Conservation (phyloP, 441 rosid species). For the Bocquillonia castaneifolia region DNA sequence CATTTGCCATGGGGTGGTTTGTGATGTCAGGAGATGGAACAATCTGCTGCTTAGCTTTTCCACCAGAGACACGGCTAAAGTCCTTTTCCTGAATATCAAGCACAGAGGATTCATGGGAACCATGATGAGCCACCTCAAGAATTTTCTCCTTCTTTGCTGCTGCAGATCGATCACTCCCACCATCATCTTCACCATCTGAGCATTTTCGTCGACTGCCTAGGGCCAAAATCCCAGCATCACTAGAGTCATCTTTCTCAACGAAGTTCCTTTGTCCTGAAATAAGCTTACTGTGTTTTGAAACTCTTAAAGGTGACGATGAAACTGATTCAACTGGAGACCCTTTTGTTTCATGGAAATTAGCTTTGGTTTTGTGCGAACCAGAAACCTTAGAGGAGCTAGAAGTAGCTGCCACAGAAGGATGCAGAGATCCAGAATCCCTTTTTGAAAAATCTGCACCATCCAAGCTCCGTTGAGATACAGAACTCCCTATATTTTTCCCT, state of each 20-base stretch:
- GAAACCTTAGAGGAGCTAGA: conserved; percentile 95
- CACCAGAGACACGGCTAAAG: conserved; percentile 29
- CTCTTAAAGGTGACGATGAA: conserved; percentile 84
- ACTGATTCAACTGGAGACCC: conserved; percentile 94
- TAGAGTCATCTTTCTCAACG: conserved; percentile 40
- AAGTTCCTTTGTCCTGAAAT: conserved; percentile 36
- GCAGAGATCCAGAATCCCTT: conserved; percentile 51
- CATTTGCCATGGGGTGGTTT: conserved; percentile 33
- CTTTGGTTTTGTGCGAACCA: conserved; percentile 66
- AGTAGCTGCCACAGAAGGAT: conserved; percentile 59
- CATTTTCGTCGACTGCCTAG: conserved; percentile 44
- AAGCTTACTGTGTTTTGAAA: conserved; percentile 46
- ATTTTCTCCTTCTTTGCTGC: conserved; percentile 39
- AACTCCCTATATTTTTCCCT: conserved; percentile 40
- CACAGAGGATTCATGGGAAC: conserved; percentile 47
- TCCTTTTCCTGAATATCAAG: conserved; percentile 47
- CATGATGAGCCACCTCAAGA: conserved; percentile 32
- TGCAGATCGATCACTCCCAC: conserved; percentile 57
- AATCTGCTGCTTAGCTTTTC: conserved; percentile 44
- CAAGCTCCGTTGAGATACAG: conserved; percentile 40
- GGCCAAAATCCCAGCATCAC: conserved; percentile 38
- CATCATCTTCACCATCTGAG: conserved; percentile 61
- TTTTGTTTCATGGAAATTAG: conserved; percentile 59
- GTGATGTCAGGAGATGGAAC: conserved; percentile 42
- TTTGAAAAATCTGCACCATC: conserved; percentile 46